Conservation (phyloP, 768 basidiomycete genomes). For the Daedaleopsis nitida region DNA sequence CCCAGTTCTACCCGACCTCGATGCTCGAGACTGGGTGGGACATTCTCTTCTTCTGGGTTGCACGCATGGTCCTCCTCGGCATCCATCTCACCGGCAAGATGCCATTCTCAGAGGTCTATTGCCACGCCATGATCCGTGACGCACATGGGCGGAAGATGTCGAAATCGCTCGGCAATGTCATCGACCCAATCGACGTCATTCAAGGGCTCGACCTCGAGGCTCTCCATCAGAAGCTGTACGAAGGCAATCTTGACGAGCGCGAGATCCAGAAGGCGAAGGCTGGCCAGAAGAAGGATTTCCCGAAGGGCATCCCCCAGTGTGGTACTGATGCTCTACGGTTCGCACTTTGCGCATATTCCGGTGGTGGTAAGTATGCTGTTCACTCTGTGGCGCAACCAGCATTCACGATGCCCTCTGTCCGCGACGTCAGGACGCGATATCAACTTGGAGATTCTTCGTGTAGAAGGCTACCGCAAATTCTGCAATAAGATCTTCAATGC, state of each 20-base stretch:
- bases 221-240: conserved; percentile 82
- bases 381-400: not conserved
- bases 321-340: conserved; percentile 96
- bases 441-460: conserved; percentile 92
- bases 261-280: conserved; percentile 89
- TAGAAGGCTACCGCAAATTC: conserved; percentile 99
- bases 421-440: conserved; percentile 80
- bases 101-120: conserved; percentile 95
- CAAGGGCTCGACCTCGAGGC: conserved; percentile 78
- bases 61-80: conserved; percentile 96
- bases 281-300: conserved; percentile 99
- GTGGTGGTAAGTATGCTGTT: conserved; percentile 59
- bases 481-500: conserved; percentile 99
- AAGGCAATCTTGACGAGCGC: conserved; percentile 92
- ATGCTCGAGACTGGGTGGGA: conserved; percentile 99
- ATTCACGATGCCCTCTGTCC: not conserved
- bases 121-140: conserved; percentile 98
- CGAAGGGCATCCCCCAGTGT: conserved; percentile 98
- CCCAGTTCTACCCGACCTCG: conserved; percentile 86
- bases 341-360: conserved; percentile 92
- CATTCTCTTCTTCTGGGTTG: conserved; percentile 99
- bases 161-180: conserved; percentile 96
- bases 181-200: conserved; percentile 96
- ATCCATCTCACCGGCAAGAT: conserved; percentile 84
- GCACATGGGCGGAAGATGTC: conserved; percentile 99